Percentiles rank a stretch among this genome's conserved stretches.
phyloP scores from a whole-genome alignment of 1,284 basidiomycete species.

The Filobasidium uniguttulatum region DNA sequence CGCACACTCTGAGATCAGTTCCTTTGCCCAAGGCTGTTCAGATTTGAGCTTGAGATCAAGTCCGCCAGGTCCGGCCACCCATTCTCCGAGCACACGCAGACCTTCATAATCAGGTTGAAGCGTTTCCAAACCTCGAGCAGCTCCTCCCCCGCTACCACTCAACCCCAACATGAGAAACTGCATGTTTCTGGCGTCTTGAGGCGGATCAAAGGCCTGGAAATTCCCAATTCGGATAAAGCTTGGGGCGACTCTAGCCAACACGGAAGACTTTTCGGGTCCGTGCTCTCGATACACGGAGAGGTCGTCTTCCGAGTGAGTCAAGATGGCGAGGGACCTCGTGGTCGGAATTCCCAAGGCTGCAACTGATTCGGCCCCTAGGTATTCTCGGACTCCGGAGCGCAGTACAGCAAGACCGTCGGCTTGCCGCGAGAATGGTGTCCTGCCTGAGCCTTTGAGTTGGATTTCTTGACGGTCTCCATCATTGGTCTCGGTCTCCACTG shows the following conservation, averaged over 20 bases:
- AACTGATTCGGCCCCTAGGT: slow-evolving; percentile 79
- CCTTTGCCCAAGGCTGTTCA: slow-evolving; percentile 51
- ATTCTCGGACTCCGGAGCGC: slow-evolving; percentile 84
- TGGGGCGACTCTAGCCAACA: slow-evolving; percentile 72
- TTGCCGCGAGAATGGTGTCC: slow-evolving; percentile 80
- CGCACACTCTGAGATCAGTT: slow-evolving; percentile 61
- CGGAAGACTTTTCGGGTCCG: slow-evolving; percentile 56
- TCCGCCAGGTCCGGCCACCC: slow-evolving; percentile 42
- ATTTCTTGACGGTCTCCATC: slow-evolving; percentile 57
- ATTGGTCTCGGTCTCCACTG: slow-evolving; percentile 62
- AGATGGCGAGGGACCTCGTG: slow-evolving; percentile 69
- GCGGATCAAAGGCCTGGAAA: slow-evolving; percentile 74
- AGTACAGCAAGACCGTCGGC: slow-evolving; percentile 90
- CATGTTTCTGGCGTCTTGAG: slow-evolving; percentile 33
- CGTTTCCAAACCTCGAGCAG: slow-evolving; percentile 43
- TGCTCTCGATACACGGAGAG: slow-evolving; percentile 66
- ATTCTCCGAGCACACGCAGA: slow-evolving; percentile 57
- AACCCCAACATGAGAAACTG: slow-evolving; percentile 45
- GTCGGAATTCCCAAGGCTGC: slow-evolving; percentile 76
- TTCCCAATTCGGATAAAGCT: slow-evolving; percentile 86
- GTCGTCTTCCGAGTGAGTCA: slow-evolving; percentile 50
- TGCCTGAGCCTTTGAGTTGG: slow-evolving; percentile 84
- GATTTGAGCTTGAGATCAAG: slow-evolving; percentile 39
- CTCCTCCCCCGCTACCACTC: slow-evolving; percentile 33
- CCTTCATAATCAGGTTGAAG: slow-evolving; percentile 65